These are phyloP conservation scores for Thalassiosira mediterranea DNA, from an alignment of 352 stramenopile species.

Conservation along the genomic window DNA sequence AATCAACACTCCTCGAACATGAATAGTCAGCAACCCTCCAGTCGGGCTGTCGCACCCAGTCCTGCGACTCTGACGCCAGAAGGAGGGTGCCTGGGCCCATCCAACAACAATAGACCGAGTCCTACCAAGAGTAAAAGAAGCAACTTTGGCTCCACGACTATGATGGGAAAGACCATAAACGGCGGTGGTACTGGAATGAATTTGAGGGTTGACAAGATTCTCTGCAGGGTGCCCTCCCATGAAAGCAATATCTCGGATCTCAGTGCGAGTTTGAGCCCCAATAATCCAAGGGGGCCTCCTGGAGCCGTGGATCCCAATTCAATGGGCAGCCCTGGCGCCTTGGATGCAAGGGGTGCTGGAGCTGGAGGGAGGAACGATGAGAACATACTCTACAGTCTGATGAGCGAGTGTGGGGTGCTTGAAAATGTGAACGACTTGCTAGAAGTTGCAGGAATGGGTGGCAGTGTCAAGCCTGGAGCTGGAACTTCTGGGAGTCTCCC, in stretches of 20 bases:
- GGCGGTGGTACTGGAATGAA: no score
- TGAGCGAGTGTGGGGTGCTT: constrained; percentile 6
- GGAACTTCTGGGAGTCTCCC: not conserved
- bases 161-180: no score
- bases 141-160: no score
- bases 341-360: no score
- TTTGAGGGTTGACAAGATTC: constrained; percentile 8
- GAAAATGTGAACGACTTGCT: not conserved
- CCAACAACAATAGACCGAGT: no score
- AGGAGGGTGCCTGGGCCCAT: no score
- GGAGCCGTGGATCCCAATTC: not conserved
- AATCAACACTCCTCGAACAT: no score
- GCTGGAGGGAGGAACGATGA: not conserved
- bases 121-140: no score
- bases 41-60: no score
- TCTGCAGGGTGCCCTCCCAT: constrained; percentile 5
- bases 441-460: not conserved
- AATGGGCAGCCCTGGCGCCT: not conserved
- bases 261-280: not conserved
- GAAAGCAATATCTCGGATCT: constrained; percentile 20
- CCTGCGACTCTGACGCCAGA: no score
- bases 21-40: no score
- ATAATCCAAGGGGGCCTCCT: not conserved
- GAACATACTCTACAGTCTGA: constrained; percentile 3
- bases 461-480: not conserved